Conservation (phyloP, 2,329 filamentous ascomycete genomes). For the Hymenotorrendiella dingleyae region DNA sequence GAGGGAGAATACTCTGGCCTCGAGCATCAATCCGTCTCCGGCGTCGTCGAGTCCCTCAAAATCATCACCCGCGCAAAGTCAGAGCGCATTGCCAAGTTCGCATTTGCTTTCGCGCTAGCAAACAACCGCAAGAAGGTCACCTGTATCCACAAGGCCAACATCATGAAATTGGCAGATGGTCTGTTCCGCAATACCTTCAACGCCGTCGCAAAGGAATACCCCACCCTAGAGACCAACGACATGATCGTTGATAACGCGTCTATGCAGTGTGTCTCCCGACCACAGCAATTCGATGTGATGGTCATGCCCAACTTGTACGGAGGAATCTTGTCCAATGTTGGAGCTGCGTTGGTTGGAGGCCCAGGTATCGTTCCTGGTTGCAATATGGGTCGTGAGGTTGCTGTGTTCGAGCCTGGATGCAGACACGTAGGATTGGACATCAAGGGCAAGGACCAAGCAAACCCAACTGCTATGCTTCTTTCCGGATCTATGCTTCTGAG, state of each 20-base stretch:
- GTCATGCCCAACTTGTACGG: conserved; percentile 99
- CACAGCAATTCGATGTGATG: conserved; percentile 99
- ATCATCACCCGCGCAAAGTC: conserved; percentile 99
- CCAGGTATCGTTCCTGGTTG: conserved; percentile 96
- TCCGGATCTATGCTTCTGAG: conserved; percentile 95
- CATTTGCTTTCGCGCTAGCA: conserved; percentile 93
- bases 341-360: conserved; percentile 91
- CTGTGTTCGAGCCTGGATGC: conserved; percentile 98
- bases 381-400: conserved; percentile 99
- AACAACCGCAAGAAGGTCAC: conserved; percentile 99
- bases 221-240: conserved; percentile 91
- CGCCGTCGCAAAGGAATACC: conserved; percentile 87
- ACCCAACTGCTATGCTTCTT: conserved; percentile 92
- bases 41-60: conserved; percentile 98
- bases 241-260: conserved; percentile 99
- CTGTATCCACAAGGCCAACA: conserved; percentile 99
- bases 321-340: conserved; percentile 98
- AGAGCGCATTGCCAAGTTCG: conserved; percentile 98
- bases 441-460: conserved; percentile 99
- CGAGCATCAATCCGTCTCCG: conserved; percentile 94
- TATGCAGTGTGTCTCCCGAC: conserved; percentile 95
- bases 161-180: conserved; percentile 99
- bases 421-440: conserved; percentile 99
- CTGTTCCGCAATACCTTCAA: conserved; percentile 98
- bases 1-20: conserved; percentile 99